Percentiles rank a stretch among this genome's conserved stretches.
Evolutionary conservation across 306 rosid genomes (phyloP).

Genomic region (Prunus mira): DNA sequence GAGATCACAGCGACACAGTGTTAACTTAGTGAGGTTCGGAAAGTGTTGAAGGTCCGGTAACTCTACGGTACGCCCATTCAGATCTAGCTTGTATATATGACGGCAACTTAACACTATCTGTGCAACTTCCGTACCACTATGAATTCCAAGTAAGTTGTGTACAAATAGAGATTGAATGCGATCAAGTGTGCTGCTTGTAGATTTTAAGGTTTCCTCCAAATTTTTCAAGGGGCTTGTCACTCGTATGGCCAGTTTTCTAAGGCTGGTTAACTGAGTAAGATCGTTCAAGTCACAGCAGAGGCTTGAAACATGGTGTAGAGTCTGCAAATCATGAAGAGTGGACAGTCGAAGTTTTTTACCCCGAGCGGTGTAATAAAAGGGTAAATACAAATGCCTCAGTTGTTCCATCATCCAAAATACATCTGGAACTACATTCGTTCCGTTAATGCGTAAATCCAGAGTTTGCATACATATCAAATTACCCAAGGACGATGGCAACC

Average conservation of each 20-base stretch:
- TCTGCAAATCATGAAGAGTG: constrained; percentile 36
- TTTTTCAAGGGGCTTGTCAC: no score
- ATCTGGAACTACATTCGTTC: neutral
- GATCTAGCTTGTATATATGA: neutral
- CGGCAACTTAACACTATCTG: neutral
- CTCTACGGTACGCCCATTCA: neutral
- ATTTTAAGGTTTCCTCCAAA: neutral
- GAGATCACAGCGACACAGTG: constrained; percentile 35
- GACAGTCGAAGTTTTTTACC: constrained; percentile 17
- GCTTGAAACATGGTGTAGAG: constrained; percentile 37
- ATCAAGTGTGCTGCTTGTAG: neutral
- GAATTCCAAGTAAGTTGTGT: neutral
- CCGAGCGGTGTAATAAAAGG: constrained; percentile 14
- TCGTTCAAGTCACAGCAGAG: constrained; percentile 33
- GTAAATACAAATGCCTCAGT: constrained; percentile 59
- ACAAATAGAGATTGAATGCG: neutral
- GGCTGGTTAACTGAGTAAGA: constrained; percentile 4
- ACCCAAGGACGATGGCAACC: neutral
- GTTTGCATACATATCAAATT: neutral
- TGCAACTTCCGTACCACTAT: no score
- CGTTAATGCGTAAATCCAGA: neutral
- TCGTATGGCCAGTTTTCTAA: constrained; percentile 14
- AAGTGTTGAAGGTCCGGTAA: constrained; percentile 24
- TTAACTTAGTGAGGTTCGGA: constrained; percentile 38
- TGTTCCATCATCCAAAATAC: constrained; percentile 33